Conservation (phyloP, 1,284 basidiomycete species). For the Heterobasidion occidentale region DNA sequence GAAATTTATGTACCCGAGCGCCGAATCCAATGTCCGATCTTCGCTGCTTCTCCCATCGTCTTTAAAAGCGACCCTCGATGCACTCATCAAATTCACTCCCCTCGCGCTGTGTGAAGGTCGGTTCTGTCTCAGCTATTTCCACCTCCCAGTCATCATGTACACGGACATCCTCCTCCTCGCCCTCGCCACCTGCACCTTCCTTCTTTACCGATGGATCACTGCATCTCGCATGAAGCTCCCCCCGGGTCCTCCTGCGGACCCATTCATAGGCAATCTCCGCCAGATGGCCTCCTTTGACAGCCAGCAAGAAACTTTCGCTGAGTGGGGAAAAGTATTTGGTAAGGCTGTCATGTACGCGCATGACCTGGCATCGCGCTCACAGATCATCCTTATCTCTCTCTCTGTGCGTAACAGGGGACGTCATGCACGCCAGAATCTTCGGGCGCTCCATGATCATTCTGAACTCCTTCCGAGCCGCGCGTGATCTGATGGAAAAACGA, state of each 20-base stretch:
- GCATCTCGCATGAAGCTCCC: conserved; percentile 18
- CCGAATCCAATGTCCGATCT: neutral
- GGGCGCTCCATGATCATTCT: conserved; percentile 9
- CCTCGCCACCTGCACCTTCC: conserved; percentile 3
- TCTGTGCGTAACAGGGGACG: conserved; percentile 6
- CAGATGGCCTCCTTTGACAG: conserved; percentile 29
- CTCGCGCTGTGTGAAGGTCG: neutral
- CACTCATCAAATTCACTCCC: neutral
- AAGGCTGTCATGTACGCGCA: neutral
- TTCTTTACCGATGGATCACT: conserved; percentile 8
- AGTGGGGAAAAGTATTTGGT: conserved; percentile 21
- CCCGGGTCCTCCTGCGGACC: conserved; percentile 37
- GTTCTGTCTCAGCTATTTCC: neutral
- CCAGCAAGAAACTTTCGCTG: conserved; percentile 31
- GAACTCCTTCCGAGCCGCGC: conserved; percentile 11
- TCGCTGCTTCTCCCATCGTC: neutral
- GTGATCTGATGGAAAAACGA: conserved; percentile 12
- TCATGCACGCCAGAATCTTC: conserved; percentile 10
- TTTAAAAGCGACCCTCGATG: neutral
- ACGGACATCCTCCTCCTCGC: neutral
- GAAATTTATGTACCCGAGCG: neutral
- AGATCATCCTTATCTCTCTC: neutral
- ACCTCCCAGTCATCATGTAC: neutral
- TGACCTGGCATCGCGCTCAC: conserved; percentile 5
- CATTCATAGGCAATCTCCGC: conserved; percentile 41